Evolutionary conservation across 768 basidiomycete genomes (phyloP).

Genomic region (Pholiota microspora): DNA sequence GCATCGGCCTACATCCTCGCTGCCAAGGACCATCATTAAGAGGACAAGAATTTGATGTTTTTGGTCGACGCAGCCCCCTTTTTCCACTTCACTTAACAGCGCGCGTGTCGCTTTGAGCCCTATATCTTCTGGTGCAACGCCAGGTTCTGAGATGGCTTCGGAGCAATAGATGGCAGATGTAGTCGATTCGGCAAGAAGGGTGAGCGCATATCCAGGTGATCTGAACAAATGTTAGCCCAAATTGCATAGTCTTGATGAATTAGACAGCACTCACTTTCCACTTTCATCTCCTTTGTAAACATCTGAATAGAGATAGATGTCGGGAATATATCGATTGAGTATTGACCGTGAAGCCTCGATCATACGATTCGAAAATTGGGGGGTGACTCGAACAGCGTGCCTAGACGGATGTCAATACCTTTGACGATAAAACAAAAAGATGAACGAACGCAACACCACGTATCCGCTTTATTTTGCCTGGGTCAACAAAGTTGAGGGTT

Average conservation of each 20-base stretch:
- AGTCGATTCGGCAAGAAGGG: conserved; percentile 87
- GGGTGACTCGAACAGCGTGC: conserved; percentile 94
- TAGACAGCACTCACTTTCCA: conserved; percentile 86
- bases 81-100: conserved; percentile 74
- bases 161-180: conserved; percentile 86
- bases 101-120: conserved; percentile 78
- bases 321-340: conserved; percentile 94
- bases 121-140: conserved; percentile 89
- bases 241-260: not conserved
- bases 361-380: conserved; percentile 97
- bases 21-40: conserved; percentile 92
- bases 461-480: conserved; percentile 91
- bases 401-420: conserved; percentile 36
- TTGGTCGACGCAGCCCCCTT: conserved; percentile 88
- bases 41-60: conserved; percentile 86
- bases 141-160: conserved; percentile 81
- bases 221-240: conserved; percentile 37
- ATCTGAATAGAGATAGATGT: conserved; percentile 97
- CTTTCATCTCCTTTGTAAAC: conserved; percentile 98
- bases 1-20: conserved; percentile 93
- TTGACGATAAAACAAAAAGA: not conserved
- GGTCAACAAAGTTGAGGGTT: conserved; percentile 88
- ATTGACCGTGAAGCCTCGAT: conserved; percentile 92
- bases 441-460: conserved; percentile 87
- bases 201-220: conserved; percentile 95